Evolutionary conservation across 495 filamentous ascomycete species (phyloP).

Genomic region (Penicillium argentinense): DNA sequence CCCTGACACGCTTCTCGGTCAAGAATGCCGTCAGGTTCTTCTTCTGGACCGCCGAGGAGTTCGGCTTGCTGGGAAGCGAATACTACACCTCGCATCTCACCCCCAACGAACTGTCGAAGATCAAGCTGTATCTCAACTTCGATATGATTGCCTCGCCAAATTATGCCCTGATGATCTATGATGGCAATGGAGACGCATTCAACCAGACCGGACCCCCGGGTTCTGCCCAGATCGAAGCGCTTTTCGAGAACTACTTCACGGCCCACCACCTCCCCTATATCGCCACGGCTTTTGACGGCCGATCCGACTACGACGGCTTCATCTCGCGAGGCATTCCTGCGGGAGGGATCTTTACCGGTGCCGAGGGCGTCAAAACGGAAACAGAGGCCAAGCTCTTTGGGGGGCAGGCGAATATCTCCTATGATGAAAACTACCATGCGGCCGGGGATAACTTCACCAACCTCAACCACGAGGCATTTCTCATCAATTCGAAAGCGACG

Average conservation of each 20-base stretch:
- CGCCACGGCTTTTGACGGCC: constrained; percentile 59
- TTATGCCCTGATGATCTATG: constrained; percentile 66
- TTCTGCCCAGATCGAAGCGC: constrained; percentile 59
- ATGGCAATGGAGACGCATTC: constrained; percentile 66
- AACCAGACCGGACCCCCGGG: constrained; percentile 62
- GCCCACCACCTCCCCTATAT: constrained; percentile 39
- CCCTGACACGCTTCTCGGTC: constrained; percentile 56
- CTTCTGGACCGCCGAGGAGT: constrained; percentile 70
- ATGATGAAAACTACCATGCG: constrained; percentile 65
- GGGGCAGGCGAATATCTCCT: constrained; percentile 56
- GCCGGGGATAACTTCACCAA: constrained; percentile 59
- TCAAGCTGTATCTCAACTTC: constrained; percentile 71
- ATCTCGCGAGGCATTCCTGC: constrained; percentile 60
- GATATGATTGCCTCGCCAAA: constrained; percentile 80
- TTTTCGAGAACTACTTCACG: constrained; percentile 63
- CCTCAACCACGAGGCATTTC: constrained; percentile 57
- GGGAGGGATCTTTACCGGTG: constrained; percentile 69
- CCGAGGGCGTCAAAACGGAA: constrained; percentile 64
- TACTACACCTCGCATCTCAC: constrained; percentile 55
- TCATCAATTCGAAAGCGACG: constrained; percentile 60
- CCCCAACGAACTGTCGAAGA: constrained; percentile 50
- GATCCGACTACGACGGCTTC: constrained; percentile 70
- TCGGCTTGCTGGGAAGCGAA: constrained; percentile 62
- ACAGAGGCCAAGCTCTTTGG: constrained; percentile 58
- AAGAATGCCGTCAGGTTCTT: constrained; percentile 69